These are phyloP conservation scores for Phytophthora palmivora DNA, from an alignment of 352 stramenopile species.

Conservation along the genomic window DNA sequence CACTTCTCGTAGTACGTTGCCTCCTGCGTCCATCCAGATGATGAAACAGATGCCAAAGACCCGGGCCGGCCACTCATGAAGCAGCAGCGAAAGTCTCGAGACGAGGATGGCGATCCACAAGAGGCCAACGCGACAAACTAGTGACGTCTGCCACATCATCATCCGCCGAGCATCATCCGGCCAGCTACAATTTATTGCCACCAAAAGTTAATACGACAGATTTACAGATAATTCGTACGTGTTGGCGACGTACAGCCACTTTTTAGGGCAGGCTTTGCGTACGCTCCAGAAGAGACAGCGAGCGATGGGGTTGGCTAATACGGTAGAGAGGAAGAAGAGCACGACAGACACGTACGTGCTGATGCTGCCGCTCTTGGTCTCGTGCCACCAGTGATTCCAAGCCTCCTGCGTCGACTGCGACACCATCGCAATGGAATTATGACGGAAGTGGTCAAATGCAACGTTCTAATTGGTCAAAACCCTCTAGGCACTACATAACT, in stretches of 20 bases:
- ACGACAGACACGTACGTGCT: slow-evolving; percentile 76
- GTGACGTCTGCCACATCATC: slow-evolving; percentile 82
- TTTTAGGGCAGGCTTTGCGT: slow-evolving; percentile 59
- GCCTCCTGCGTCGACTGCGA: slow-evolving; percentile 60
- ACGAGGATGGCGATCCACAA: slow-evolving; percentile 73
- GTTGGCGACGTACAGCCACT: slow-evolving; percentile 62
- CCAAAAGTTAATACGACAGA: no score
- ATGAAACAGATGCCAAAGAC: slow-evolving; percentile 76
- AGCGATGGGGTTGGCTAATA: slow-evolving; percentile 72
- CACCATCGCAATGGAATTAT: slow-evolving; percentile 20
- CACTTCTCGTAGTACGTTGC: slow-evolving; percentile 69
- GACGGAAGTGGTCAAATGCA: slow-evolving; percentile 24
- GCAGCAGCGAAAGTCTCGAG: slow-evolving; percentile 63
- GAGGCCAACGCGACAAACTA: slow-evolving; percentile 68
- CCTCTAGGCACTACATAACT: slow-evolving; percentile 44
- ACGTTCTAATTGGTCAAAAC: slow-evolving; percentile 37
- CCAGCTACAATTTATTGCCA: slow-evolving; percentile 53
- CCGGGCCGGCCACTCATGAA: slow-evolving; percentile 74
- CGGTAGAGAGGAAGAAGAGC: slow-evolving; percentile 81
- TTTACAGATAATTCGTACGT: no score
- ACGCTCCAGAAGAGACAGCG: slow-evolving; percentile 72
- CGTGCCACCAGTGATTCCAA: slow-evolving; percentile 65
- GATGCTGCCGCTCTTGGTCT: slow-evolving; percentile 53
- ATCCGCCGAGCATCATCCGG: slow-evolving; percentile 62
- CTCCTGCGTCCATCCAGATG: slow-evolving; percentile 75